Evolutionary conservation across 2,329 filamentous ascomycete species (phyloP).

Genomic region (Trichoderma cornu-damae): DNA sequence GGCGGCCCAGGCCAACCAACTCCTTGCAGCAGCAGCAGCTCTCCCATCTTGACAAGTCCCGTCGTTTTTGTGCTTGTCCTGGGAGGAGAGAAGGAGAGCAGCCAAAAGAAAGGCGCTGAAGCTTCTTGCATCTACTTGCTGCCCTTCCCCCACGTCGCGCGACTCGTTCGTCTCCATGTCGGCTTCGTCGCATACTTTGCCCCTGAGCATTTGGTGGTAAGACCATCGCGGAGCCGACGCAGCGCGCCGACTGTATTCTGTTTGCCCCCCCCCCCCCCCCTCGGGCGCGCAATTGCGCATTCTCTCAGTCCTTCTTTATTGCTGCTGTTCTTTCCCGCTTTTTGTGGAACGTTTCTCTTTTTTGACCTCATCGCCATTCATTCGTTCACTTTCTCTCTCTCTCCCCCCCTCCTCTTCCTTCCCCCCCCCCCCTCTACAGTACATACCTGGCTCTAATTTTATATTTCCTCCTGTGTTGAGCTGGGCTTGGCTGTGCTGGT

Average conservation of each 20-base stretch:
- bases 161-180: constrained; percentile 15
- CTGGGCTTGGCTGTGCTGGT: constrained; percentile 13
- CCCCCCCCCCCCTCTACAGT: no score
- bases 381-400: constrained; percentile 8
- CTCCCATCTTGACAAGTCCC: not conserved
- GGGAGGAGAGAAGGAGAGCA: not conserved
- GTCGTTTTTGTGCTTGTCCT: not conserved
- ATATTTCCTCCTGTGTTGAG: constrained; percentile 3
- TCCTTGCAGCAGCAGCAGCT: no score
- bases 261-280: no score
- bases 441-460: not conserved
- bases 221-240: constrained; percentile 14
- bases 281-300: not conserved
- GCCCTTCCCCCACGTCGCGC: constrained; percentile 8
- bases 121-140: not conserved
- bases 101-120: no score
- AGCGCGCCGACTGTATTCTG: constrained; percentile 14
- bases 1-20: constrained; percentile 7
- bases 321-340: not conserved
- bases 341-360: not conserved
- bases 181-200: constrained; percentile 13
- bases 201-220: constrained; percentile 18
- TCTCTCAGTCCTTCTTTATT: constrained; percentile 2
- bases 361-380: not conserved
- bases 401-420: not conserved